These are phyloP conservation scores for Danielia reshetovae DNA, from an alignment of 805 yeast species.

Conservation along the genomic window DNA sequence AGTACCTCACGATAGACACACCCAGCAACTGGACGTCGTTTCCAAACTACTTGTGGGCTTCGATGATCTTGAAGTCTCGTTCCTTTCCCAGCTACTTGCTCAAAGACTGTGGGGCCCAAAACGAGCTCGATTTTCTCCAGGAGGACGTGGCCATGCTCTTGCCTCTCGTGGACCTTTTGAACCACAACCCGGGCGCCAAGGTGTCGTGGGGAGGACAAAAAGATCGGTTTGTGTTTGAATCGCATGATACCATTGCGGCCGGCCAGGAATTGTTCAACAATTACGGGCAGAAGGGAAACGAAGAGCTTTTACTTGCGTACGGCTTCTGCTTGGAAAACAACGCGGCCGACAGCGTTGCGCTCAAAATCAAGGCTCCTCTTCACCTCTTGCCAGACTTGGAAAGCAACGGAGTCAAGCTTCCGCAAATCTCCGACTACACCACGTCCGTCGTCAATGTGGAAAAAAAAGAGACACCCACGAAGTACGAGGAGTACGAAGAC, in stretches of 20 bases:
- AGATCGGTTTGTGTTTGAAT: constrained; percentile 37
- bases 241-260: constrained; percentile 24
- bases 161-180: constrained; percentile 76
- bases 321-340: constrained; percentile 68
- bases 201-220: constrained; percentile 56
- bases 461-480: too few species aligned
- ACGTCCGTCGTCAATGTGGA: constrained; percentile 24
- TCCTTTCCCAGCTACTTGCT: constrained; percentile 75
- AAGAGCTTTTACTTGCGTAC: constrained; percentile 74
- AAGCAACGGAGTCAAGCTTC: constrained; percentile 34
- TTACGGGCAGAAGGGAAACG: constrained; percentile 86
- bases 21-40: constrained; percentile 57
- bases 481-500: constrained; percentile 18
- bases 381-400: constrained; percentile 28
- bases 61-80: constrained; percentile 65
- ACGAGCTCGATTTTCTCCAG: constrained; percentile 14
- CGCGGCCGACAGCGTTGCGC: constrained; percentile 52
- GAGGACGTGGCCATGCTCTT: constrained; percentile 60
- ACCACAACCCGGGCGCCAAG: constrained; percentile 59
- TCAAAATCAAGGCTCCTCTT: constrained; percentile 54
- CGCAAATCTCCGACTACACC: constrained; percentile 35
- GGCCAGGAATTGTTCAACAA: constrained; percentile 66
- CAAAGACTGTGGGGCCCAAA: constrained; percentile 26
- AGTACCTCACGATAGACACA: constrained; percentile 18
- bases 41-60: constrained; percentile 72